phyloP scores from a whole-genome alignment of 2,329 filamentous ascomycete species.

The Rutstroemia sp. region DNA sequence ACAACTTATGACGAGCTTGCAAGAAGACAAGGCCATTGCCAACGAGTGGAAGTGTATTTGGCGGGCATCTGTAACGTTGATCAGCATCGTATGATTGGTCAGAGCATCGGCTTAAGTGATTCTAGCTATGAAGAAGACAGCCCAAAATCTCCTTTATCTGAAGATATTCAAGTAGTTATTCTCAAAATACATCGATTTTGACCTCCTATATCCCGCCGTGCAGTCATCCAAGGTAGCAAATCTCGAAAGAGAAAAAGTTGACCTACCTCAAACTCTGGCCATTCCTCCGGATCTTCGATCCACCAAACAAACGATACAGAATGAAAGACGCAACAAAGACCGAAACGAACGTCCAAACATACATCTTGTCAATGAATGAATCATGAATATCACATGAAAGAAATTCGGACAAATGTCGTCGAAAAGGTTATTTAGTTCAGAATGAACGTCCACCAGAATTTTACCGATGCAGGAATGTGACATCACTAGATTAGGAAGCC shows the following conservation, averaged over 20 bases:
- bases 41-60: slow-evolving; percentile 39
- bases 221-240: neutral
- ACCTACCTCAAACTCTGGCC: slow-evolving; percentile 25
- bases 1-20: slow-evolving; percentile 50
- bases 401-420: neutral
- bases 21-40: slow-evolving; percentile 58
- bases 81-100: neutral
- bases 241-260: neutral
- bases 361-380: slow-evolving; percentile 15
- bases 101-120: too few relatives aligned
- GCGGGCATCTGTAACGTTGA: slow-evolving; percentile 20
- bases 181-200: too few relatives aligned
- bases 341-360: slow-evolving; percentile 14
- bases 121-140: too few relatives aligned
- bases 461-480: too few relatives aligned
- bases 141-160: too few relatives aligned
- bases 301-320: slow-evolving; percentile 15
- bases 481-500: too few relatives aligned
- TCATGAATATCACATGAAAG: neutral
- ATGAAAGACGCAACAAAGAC: slow-evolving; percentile 8
- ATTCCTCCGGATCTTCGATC: slow-evolving; percentile 23
- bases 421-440: neutral
- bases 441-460: too few relatives aligned
- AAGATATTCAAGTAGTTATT: too few relatives aligned
- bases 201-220: too few relatives aligned